These are phyloP conservation scores for Suillus bovinus DNA, from an alignment of 768 basidiomycete genomes.

Conservation along the genomic window DNA sequence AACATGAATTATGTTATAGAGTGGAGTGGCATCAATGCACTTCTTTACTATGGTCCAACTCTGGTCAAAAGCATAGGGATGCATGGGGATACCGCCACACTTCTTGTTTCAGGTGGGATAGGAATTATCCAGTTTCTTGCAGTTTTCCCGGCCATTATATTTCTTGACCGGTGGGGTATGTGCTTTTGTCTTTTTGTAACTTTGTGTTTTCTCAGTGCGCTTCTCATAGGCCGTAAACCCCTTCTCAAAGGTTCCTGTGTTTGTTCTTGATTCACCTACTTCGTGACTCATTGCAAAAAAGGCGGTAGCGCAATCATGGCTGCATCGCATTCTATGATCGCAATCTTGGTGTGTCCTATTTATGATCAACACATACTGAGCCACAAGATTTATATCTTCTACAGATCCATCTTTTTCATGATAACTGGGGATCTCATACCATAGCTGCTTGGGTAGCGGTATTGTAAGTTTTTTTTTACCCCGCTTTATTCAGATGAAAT, in stretches of 20 bases:
- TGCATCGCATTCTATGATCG: slow-evolving; percentile 62
- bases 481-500: neutral
- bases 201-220: slow-evolving; percentile 2
- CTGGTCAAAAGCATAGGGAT: slow-evolving; percentile 67
- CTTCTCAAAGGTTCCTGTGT: slow-evolving; percentile 49
- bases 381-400: neutral
- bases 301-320: slow-evolving; percentile 67
- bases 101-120: slow-evolving; percentile 76
- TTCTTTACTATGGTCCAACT: slow-evolving; percentile 81
- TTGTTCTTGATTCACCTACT: neutral
- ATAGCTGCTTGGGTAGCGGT: slow-evolving; percentile 71
- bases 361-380: neutral
- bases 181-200: neutral
- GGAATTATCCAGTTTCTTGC: slow-evolving; percentile 78
- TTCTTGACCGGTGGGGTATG: slow-evolving; percentile 65
- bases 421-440: slow-evolving; percentile 59
- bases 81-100: slow-evolving; percentile 53
- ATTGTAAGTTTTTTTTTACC: slow-evolving; percentile 40
- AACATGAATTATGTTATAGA: slow-evolving; percentile 41
- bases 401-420: slow-evolving; percentile 50
- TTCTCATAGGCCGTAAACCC: slow-evolving; percentile 56
- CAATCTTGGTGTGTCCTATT: slow-evolving; percentile 50
- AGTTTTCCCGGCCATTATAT: slow-evolving; percentile 70
- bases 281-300: slow-evolving; percentile 10
- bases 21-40: slow-evolving; percentile 86